These are phyloP conservation scores for Kwoniella shivajii DNA, from an alignment of 1,284 basidiomycete genomes.

Conservation along the genomic window DNA sequence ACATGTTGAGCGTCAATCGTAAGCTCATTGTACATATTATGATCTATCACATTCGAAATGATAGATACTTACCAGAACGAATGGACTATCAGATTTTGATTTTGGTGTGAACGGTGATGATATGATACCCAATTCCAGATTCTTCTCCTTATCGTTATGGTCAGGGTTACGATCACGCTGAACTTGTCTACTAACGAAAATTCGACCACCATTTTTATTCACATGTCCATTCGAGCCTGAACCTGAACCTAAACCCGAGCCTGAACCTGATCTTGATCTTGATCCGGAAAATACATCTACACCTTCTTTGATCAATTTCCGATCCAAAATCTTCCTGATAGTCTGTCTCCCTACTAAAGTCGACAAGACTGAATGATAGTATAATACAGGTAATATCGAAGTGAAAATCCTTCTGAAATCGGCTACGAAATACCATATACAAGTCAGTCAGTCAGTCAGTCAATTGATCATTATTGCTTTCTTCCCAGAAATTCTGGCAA, in stretches of 20 bases:
- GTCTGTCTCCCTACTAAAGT: conserved; percentile 8
- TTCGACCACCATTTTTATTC: background rate
- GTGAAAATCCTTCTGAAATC: conserved; percentile 5
- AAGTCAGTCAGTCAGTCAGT: too few relatives aligned
- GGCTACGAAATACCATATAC: conserved; percentile 4
- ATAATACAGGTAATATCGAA: conserved; percentile 6
- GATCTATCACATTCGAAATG: background rate
- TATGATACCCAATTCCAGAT: background rate
- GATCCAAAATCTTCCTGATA: conserved; percentile 3
- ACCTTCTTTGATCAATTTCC: conserved; percentile 2
- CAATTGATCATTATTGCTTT: background rate
- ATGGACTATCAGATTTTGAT: background rate
- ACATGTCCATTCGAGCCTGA: background rate
- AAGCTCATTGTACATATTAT: background rate
- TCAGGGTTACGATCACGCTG: too few relatives aligned
- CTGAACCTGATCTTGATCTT: too few relatives aligned
- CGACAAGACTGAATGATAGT: conserved; percentile 6
- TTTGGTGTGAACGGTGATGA: background rate
- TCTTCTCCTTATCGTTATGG: background rate
- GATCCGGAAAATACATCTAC: background rate
- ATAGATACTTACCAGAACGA: background rate
- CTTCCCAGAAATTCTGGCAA: too few relatives aligned
- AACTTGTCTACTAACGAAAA: conserved; percentile 5
- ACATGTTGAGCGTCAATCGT: background rate
- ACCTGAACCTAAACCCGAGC: background rate